Base-by-base conservation (phyloP, 768 basidiomycete genomes). In the Kwoniella europaea region DNA sequence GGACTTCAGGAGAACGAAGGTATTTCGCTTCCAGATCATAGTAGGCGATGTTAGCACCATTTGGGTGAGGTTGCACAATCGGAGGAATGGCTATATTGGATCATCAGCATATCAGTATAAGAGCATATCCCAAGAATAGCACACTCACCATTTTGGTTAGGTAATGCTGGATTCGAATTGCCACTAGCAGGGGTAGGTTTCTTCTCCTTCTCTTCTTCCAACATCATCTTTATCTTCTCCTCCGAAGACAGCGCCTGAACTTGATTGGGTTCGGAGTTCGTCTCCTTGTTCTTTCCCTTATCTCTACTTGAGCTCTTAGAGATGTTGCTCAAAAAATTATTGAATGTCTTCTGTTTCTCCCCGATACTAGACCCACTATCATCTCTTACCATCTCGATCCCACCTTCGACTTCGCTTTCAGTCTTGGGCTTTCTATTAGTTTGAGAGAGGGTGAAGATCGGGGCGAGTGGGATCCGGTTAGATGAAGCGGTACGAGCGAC, bases 301-400 rank as follows among this genome's bases (percentile, higher is more conserved):
- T 27, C 22, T 15, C 10, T 52, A 13, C 29, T 12, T 20, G 43
- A 50, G n/a, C 29, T 54, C 16, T 29, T 16, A 1, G 22, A 6
- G 13, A 4, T 16, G 9, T 22, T 18, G 16, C 27, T 55, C 43
- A 70, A 59, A 3, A 70, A 13, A 2, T 42, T 50, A 15, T 70
- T 61, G 29, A 64, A 70, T 1, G 60, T 24, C 20, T 70, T 65
- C 10, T 29, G 24, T 35, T 29, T 64, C 3, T 9, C 16, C 6
- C 16, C 46, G n/a, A 65, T 43, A 65, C 68, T 69, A n/a, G 53
- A 27, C 20, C 61, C 60, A 27, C 61, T 63, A 24, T 53, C 62
- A 41, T 57, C 65, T 59, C 54, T 7, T 20, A 57, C 56, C 65
- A 67, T 67, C 22, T 54, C 35, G 3, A 67, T 22, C 16, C 56